phyloP scores from a whole-genome alignment of 2,329 filamentous ascomycete genomes.

The Aureobasidium sp. region DNA sequence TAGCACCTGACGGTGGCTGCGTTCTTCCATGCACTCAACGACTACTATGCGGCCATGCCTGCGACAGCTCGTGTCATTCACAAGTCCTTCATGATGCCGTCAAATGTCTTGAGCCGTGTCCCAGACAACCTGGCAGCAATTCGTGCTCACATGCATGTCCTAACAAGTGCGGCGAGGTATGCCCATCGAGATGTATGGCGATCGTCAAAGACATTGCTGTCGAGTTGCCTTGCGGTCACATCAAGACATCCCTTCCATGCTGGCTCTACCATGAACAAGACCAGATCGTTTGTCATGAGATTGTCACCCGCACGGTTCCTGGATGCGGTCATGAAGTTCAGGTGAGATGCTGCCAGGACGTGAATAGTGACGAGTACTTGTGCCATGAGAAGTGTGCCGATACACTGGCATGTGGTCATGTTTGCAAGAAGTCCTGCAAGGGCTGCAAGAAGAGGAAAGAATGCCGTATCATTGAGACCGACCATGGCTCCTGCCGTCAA shows the following conservation, averaged over 20 bases:
- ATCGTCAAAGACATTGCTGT: constrained; percentile 32
- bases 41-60: constrained; percentile 52
- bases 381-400: constrained; percentile 58
- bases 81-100: constrained; percentile 46
- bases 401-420: constrained; percentile 63
- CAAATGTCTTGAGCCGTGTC: constrained; percentile 47
- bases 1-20: constrained; percentile 71
- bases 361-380: constrained; percentile 43
- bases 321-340: constrained; percentile 61
- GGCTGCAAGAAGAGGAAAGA: constrained; percentile 50
- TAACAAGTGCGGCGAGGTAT: constrained; percentile 41
- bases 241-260: constrained; percentile 29
- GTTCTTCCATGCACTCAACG: constrained; percentile 51
- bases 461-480: constrained; percentile 31
- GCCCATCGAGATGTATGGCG: constrained; percentile 27
- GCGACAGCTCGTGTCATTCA: constrained; percentile 51
- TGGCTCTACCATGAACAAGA: constrained; percentile 45
- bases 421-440: constrained; percentile 56
- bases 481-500: constrained; percentile 57
- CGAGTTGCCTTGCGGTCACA: constrained; percentile 35
- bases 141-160: constrained; percentile 48
- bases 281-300: constrained; percentile 53
- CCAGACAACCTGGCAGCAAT: constrained; percentile 32
- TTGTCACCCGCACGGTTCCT: constrained; percentile 55
- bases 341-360: constrained; percentile 57